phyloP scores from a whole-genome alignment of 192 early-diverging fungal genomes.

The Irineochytrium annulatum region DNA sequence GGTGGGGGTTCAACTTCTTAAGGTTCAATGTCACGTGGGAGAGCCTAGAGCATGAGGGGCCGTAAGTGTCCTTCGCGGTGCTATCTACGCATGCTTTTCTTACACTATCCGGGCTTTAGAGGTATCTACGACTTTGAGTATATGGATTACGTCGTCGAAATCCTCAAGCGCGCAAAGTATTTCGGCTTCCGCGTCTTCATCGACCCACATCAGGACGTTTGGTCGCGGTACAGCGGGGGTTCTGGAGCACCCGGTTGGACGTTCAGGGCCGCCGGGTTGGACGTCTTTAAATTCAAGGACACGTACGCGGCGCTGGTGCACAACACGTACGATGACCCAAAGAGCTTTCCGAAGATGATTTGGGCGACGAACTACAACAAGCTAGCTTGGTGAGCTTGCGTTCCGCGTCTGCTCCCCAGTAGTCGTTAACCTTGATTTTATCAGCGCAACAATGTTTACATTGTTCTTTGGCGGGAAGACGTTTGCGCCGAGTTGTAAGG shows the following conservation, averaged over 20 bases:
- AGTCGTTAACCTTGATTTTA: too few relatives aligned
- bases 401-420: too few relatives aligned
- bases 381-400: conserved; percentile 63
- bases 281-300: conserved; percentile 55
- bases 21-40: conserved; percentile 75
- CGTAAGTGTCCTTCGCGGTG: not conserved
- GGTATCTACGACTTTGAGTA: conserved; percentile 70
- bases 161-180: conserved; percentile 64
- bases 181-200: conserved; percentile 74
- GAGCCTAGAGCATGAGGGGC: conserved; percentile 26
- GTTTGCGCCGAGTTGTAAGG: conserved; percentile 66
- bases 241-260: conserved; percentile 52
- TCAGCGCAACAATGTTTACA: conserved; percentile 78
- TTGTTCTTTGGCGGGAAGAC: conserved; percentile 58
- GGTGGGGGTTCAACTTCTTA: conserved; percentile 75
- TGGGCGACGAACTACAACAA: conserved; percentile 84
- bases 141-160: conserved; percentile 62
- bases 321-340: conserved; percentile 41
- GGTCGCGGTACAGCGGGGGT: conserved; percentile 37
- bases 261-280: conserved; percentile 64
- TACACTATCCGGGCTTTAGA: conserved; percentile 65
- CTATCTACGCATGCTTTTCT: not conserved
- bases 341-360: conserved; percentile 45
- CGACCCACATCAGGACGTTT: conserved; percentile 77
- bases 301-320: conserved; percentile 77